Percentiles rank a stretch among this genome's conserved stretches.
Evolutionary conservation across 257 asterid species (phyloP).

Genomic region (Solanum virginianum): DNA sequence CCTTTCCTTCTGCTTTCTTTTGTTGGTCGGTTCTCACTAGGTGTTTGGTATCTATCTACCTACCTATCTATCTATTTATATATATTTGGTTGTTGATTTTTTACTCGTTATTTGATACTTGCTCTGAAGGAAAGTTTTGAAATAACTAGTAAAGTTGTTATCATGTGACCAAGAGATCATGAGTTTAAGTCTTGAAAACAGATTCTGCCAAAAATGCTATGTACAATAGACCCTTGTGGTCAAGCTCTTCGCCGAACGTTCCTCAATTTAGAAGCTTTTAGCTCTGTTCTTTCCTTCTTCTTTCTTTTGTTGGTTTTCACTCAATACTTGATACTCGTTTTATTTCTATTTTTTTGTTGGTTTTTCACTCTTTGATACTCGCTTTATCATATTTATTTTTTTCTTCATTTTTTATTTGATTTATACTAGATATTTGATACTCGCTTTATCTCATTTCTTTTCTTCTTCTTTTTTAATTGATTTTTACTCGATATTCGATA

Average conservation of each 20-base stretch:
- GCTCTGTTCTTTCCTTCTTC: no score
- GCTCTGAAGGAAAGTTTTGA: fast-evolving
- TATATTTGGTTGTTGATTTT: neutral
- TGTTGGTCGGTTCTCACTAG: fast-evolving
- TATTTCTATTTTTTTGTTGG: neutral
- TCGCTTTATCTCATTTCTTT: neutral
- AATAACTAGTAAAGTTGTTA: no score
- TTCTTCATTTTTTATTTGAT: neutral
- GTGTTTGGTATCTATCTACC: fast-evolving
- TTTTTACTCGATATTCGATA: neutral
- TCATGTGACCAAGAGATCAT: no score
- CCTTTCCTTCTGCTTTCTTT: neutral
- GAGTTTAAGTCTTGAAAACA: no score
- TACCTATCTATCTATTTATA: no score
- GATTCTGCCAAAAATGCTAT: no score
- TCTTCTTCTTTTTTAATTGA: neutral
- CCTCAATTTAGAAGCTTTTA: no score
- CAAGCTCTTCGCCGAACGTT: no score
- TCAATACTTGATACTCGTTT: neutral
- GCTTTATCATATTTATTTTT: neutral
- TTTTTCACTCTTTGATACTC: neutral
- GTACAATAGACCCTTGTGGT: no score
- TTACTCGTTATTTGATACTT: fast-evolving
- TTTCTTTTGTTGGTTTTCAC: no score
- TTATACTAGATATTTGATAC: fast-evolving